Evolutionary conservation across 139 green algal genomes (phyloP).

Genomic region (Chlamydomonas schloesseri): DNA sequence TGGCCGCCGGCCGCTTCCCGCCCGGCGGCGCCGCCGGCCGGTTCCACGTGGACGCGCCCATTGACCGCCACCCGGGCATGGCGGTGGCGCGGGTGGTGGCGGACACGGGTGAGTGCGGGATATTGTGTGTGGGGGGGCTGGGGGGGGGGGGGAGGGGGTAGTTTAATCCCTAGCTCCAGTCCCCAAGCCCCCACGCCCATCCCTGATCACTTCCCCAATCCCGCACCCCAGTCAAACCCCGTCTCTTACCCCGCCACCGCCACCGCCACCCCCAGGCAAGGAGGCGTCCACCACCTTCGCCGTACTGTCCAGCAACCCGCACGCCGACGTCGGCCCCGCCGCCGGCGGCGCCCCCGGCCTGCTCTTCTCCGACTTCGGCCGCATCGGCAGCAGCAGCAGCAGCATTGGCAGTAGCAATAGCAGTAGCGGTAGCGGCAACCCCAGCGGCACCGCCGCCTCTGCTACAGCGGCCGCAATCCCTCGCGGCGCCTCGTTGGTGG

Average conservation of each 20-base stretch:
- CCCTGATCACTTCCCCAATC: neutral
- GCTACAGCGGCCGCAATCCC: no score
- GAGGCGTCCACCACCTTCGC: conserved; percentile 71
- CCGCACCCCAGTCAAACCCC: no score
- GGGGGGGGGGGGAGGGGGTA: neutral
- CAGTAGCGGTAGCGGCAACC: neutral
- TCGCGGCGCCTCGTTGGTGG: conserved; percentile 51
- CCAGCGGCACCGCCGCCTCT: no score
- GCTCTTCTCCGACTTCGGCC: neutral
- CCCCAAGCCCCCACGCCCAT: neutral
- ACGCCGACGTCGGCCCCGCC: conserved; percentile 28
- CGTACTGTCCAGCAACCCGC: conserved; percentile 54
- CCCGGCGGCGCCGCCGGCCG: neutral
- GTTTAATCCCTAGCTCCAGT: no score
- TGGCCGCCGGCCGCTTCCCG: no score
- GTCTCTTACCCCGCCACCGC: no score
- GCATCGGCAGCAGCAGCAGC: neutral
- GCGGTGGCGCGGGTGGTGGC: conserved; percentile 36
- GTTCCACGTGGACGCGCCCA: conserved; percentile 73
- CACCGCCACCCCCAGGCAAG: conserved; percentile 52
- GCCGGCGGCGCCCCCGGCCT: neutral
- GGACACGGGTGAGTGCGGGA: neutral
- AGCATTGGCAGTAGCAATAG: neutral
- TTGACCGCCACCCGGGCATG: conserved; percentile 67
- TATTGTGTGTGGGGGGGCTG: neutral